Evolutionary conservation across 169 alveolate genomes (phyloP).

Genomic region (Plasmodium cynomolgi): DNA sequence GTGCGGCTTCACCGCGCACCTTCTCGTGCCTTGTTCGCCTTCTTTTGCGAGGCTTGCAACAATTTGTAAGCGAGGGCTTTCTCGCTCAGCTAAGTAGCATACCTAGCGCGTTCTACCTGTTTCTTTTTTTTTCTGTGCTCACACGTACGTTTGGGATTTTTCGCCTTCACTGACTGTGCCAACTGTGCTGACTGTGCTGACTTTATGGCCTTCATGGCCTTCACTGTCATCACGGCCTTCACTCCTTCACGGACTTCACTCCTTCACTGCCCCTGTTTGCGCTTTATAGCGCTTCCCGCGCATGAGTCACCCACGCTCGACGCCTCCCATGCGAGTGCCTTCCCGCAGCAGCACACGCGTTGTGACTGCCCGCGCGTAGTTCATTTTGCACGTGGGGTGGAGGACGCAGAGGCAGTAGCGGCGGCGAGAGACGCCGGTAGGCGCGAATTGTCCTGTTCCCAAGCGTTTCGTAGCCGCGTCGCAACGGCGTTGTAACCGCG

Average conservation of each 20-base stretch:
- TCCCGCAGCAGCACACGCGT: neutral
- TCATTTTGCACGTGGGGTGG: neutral
- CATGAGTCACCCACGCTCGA: neutral
- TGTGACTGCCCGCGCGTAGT: neutral
- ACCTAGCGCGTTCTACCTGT: neutral
- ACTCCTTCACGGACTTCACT: neutral
- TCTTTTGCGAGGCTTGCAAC: neutral
- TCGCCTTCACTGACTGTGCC: neutral
- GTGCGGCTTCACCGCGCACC: neutral
- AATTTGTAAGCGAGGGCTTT: neutral
- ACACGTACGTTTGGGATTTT: neutral
- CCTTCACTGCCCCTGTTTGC: neutral
- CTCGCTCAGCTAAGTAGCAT: neutral
- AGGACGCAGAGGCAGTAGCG: neutral
- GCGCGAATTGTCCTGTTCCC: neutral
- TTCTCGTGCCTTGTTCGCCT: neutral
- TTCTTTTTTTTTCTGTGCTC: conserved; percentile 14
- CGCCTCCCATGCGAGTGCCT: neutral
- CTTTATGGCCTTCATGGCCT: neutral
- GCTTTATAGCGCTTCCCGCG: neutral
- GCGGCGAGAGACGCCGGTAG: neutral
- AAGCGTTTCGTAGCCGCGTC: neutral
- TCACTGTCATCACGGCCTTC: neutral
- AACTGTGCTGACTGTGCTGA: too few species aligned
- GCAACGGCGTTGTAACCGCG: neutral